Base-by-base conservation (phyloP, 1,284 basidiomycete genomes). In the Tylopilus orsonianus region DNA sequence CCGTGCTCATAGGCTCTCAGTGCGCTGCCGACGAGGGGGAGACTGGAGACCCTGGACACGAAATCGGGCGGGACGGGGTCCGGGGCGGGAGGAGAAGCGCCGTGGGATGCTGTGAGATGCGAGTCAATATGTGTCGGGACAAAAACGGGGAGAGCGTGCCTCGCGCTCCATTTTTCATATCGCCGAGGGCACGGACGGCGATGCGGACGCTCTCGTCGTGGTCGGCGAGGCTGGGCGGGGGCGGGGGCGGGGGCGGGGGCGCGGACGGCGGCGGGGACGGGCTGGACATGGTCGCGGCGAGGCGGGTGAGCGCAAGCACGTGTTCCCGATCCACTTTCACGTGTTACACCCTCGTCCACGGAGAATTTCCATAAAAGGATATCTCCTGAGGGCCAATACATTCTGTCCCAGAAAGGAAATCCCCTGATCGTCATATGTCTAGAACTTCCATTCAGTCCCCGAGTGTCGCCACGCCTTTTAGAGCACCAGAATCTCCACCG, bases 1-100 rank as follows among this genome's bases (percentile, higher is more conserved):
- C 72, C 74, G 3, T 74, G 64, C 47, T 78, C 77, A 52, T 81
- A 80, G 8, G 71, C 77, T 24, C 74, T 64, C 4, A 80, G 49
- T 1, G 77, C 75, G 9, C 72, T 71, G 35, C 71, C 71, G 14
- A 80, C 74, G 46, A 80, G 59, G 0, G 78, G 78, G 2, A 78
- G 44, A 38, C 61, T 67, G 3, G 73, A 66, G 3, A 77, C 73
- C 32, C 75, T 60, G 29, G 72, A 68, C 4, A 75, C 70, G 44
- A 77, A 77, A 26, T 70, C 66, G 13, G 66, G 54, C 12, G 53
- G 35, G 10, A 40, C 19, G 9, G 48, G 9, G n/a, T 69, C 64
- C 2, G 44, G 42, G 10, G 46, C 2, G 1, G 54, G 58, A 12
- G 61, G 55, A 53, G 55, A 12, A 59, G 57, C 2, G 48, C 40